These are phyloP conservation scores for Aspergillus caelatus DNA, from an alignment of 2,329 filamentous ascomycete species.

Conservation along the genomic window DNA sequence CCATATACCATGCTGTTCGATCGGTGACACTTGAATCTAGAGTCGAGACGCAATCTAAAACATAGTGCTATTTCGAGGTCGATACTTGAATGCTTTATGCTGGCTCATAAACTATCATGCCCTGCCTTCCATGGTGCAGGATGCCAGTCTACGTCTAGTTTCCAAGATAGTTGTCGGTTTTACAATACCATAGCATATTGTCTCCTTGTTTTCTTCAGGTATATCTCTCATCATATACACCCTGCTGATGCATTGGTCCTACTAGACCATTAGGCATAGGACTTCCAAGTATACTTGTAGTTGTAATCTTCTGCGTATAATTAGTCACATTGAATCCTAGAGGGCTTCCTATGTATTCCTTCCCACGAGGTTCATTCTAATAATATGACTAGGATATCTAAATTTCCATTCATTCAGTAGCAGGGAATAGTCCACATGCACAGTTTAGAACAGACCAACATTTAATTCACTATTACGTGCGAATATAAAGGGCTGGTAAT, in stretches of 20 bases:
- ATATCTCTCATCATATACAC: no score
- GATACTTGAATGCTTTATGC: background rate
- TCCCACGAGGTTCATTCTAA: background rate
- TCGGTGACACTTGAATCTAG: background rate
- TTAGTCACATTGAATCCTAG: background rate
- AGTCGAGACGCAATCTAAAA: background rate
- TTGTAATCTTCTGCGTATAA: background rate
- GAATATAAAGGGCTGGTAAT: background rate
- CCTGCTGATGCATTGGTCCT: background rate
- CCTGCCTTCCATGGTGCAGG: no score
- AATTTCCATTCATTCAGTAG: background rate
- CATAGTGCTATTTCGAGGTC: background rate
- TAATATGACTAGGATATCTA: background rate
- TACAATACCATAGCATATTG: background rate
- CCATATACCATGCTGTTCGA: background rate
- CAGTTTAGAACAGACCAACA: rapidly evolving
- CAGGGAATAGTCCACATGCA: background rate
- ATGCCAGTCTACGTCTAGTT: no score
- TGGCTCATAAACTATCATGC: background rate
- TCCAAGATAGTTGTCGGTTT: no score
- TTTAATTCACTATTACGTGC: background rate
- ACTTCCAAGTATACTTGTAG: no score
- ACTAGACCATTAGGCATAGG: background rate
- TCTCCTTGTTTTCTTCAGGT: background rate
- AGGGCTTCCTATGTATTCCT: background rate